These are phyloP conservation scores for Clausena lansium DNA, from an alignment of 345 rosid species.

Conservation along the genomic window DNA sequence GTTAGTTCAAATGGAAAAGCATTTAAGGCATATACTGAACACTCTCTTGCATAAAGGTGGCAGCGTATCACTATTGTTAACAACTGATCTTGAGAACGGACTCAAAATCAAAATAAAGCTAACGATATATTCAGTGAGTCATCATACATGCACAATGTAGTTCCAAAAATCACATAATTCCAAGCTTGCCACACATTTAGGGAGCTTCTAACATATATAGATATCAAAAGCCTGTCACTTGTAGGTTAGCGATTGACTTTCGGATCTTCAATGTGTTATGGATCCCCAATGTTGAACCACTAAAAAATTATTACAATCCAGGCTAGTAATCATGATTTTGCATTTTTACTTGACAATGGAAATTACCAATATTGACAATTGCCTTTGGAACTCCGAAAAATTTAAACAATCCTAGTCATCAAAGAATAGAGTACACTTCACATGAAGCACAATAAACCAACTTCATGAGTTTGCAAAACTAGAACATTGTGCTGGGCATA, in stretches of 20 bases:
- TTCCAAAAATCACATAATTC: not conserved
- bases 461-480: slow-evolving; percentile 37
- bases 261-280: slow-evolving; percentile 11
- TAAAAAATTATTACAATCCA: slow-evolving; percentile 6
- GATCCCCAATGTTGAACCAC: not conserved
- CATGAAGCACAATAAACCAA: slow-evolving; percentile 28
- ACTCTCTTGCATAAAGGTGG: slow-evolving; percentile 15
- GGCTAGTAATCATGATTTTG: slow-evolving; percentile 18
- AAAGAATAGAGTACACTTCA: slow-evolving; percentile 22
- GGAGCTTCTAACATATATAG: slow-evolving; percentile 9
- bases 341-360: slow-evolving; percentile 16
- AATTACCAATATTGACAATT: slow-evolving; percentile 11
- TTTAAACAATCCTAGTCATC: slow-evolving; percentile 14
- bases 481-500: slow-evolving; percentile 32
- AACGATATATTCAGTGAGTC: slow-evolving; percentile 3
- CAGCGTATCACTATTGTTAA: not conserved
- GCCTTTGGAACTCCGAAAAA: slow-evolving; percentile 13
- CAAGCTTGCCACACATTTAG: slow-evolving; percentile 15
- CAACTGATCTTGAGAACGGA: slow-evolving; percentile 6
- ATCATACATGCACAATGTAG: not conserved
- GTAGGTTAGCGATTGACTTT: not conserved
- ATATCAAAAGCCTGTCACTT: not conserved
- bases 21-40: slow-evolving; percentile 11
- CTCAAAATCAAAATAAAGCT: slow-evolving; percentile 6
- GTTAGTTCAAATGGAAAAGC: slow-evolving; percentile 4